Conservation (phyloP, 2,329 filamentous ascomycete genomes). For the Neophaeococcomyces aloes region DNA sequence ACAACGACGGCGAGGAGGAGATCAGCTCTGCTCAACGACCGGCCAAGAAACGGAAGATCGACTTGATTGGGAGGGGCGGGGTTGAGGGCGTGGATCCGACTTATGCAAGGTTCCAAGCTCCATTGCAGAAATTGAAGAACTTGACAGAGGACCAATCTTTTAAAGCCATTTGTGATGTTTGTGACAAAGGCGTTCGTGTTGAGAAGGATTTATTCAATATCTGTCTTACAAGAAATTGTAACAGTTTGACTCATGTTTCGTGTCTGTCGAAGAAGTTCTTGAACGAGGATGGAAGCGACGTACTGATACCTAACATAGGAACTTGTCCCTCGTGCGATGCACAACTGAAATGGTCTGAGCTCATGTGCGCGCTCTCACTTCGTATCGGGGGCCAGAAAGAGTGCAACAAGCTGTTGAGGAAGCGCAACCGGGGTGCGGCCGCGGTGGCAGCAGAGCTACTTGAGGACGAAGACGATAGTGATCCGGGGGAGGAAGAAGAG, state of each 20-base stretch:
- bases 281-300: constrained; percentile 28
- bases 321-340: constrained; percentile 59
- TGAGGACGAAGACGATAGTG: constrained; percentile 14
- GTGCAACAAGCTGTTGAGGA: constrained; percentile 57
- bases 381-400: constrained; percentile 61
- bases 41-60: constrained; percentile 16
- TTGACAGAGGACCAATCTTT: constrained; percentile 30
- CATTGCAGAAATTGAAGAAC: constrained; percentile 42
- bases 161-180: constrained; percentile 39
- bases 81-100: constrained; percentile 42
- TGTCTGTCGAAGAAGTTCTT: constrained; percentile 47
- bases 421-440: constrained; percentile 29
- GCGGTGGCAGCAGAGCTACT: constrained; percentile 22
- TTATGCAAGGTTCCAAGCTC: constrained; percentile 40
- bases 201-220: constrained; percentile 37
- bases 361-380: constrained; percentile 74
- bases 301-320: constrained; percentile 57
- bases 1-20: constrained; percentile 11
- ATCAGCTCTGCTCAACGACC: constrained; percentile 20
- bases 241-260: constrained; percentile 41
- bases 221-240: constrained; percentile 42
- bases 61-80: constrained; percentile 25
- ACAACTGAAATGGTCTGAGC: constrained; percentile 57
- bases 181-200: constrained; percentile 31
- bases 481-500: constrained; percentile 14